These are phyloP conservation scores for Penicillium pancosmium DNA, from an alignment of 495 filamentous ascomycete species.

Conservation along the genomic window DNA sequence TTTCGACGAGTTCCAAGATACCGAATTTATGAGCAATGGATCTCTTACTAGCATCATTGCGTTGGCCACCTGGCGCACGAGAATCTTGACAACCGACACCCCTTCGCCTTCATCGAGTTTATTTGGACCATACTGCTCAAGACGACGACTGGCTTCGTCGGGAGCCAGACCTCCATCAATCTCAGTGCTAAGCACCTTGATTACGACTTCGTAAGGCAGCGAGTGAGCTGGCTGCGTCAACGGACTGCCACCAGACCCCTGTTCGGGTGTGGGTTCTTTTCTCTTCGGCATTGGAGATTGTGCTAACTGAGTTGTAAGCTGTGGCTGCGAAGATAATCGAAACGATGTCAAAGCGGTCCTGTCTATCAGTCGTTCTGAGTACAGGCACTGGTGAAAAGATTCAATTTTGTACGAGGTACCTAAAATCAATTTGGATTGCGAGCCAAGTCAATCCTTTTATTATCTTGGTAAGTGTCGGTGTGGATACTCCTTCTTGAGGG, in stretches of 20 bases:
- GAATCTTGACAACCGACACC: constrained; percentile 59
- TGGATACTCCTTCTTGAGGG: too few species aligned
- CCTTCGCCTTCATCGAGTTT: constrained; percentile 60
- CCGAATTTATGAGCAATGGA: not conserved
- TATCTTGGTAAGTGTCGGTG: too few species aligned
- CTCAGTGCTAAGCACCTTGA: constrained; percentile 61
- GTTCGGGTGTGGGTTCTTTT: not conserved
- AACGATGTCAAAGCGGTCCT: too few species aligned
- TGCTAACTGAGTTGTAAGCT: too few species aligned
- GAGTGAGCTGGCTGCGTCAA: constrained; percentile 61
- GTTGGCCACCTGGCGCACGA: constrained; percentile 65
- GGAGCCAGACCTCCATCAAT: constrained; percentile 61
- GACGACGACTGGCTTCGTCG: constrained; percentile 55
- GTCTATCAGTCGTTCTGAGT: too few species aligned
- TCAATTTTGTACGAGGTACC: too few species aligned
- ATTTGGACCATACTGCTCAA: constrained; percentile 62
- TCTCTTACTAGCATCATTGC: constrained; percentile 63
- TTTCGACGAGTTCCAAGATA: not conserved
- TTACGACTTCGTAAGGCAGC: constrained; percentile 54
- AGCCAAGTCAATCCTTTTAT: too few species aligned
- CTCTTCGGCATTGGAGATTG: not conserved
- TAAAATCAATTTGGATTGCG: too few species aligned
- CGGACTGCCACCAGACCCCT: not conserved
- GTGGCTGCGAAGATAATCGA: too few species aligned
- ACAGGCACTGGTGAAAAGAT: too few species aligned